A percentile compares a stretch with the other conserved stretches of the same genome.
Evolutionary conservation across 345 rosid species (phyloP).

Genomic region (Linum usitatissimum): DNA sequence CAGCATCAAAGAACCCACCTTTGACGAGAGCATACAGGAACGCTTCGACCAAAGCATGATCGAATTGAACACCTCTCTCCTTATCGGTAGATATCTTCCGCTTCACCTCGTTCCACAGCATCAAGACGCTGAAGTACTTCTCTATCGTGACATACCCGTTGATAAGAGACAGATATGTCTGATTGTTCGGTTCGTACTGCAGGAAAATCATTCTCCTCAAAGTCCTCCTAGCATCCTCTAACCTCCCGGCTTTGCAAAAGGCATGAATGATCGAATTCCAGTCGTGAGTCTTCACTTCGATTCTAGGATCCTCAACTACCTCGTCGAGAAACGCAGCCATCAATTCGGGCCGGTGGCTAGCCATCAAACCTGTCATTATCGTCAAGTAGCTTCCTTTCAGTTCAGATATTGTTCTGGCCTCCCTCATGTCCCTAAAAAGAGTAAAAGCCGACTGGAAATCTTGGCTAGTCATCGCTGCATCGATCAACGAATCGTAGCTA

Average conservation of each 20-base stretch:
- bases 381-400: constrained; percentile 77
- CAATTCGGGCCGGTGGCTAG: constrained; percentile 66
- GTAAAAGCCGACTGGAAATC: constrained; percentile 88
- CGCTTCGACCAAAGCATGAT: constrained; percentile 68
- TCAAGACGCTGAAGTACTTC: constrained; percentile 62
- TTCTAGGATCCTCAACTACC: constrained; percentile 79
- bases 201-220: constrained; percentile 81
- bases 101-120: constrained; percentile 82
- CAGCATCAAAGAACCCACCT: constrained; percentile 94
- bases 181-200: constrained; percentile 69
- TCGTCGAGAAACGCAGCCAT: constrained; percentile 92
- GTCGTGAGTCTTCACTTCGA: constrained; percentile 84
- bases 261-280: constrained; percentile 98
- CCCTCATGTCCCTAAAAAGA: constrained; percentile 86
- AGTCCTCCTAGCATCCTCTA: constrained; percentile 85
- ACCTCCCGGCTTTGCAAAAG: constrained; percentile 71
- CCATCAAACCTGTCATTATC: constrained; percentile 77
- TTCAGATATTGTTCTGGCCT: constrained; percentile 36
- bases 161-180: constrained; percentile 77
- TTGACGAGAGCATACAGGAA: constrained; percentile 81
- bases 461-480: constrained; percentile 83
- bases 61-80: constrained; percentile 43
- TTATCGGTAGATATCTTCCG: constrained; percentile 46
- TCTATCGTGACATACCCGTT: constrained; percentile 67
- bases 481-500: constrained; percentile 53